A percentile compares a stretch with the other conserved stretches of the same genome.
Conservation (phyloP, 768 basidiomycete species). For the Pulveroboletus sp. region DNA sequence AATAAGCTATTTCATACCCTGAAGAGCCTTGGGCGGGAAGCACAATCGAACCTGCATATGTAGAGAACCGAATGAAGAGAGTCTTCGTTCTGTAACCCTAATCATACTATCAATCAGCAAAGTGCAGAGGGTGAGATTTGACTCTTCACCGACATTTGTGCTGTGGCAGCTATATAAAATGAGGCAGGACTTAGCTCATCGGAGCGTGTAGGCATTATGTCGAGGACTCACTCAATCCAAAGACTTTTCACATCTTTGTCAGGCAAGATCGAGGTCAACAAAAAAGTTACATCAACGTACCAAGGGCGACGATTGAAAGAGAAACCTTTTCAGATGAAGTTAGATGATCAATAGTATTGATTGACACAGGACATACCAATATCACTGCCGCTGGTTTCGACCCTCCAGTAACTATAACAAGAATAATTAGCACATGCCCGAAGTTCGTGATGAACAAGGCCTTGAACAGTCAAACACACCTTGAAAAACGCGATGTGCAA, state of each 20-base stretch:
- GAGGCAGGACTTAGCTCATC: background rate
- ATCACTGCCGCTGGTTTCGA: constrained; percentile 11
- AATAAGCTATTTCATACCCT: background rate
- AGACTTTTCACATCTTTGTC: constrained; percentile 18
- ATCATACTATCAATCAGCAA: constrained; percentile 7
- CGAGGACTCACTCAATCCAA: constrained; percentile 27
- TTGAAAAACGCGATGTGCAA: constrained; percentile 22
- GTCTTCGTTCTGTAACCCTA: constrained; percentile 20
- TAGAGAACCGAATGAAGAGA: constrained; percentile 18
- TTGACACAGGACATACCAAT: constrained; percentile 14
- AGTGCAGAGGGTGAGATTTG: background rate
- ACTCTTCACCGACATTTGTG: constrained; percentile 24
- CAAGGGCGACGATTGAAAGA: constrained; percentile 18
- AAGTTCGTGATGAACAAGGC: background rate
- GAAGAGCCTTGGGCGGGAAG: background rate
- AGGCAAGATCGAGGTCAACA: constrained; percentile 1
- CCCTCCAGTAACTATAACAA: constrained; percentile 17
- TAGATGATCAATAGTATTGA: background rate
- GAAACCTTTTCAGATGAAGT: constrained; percentile 12
- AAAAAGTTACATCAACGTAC: constrained; percentile 12
- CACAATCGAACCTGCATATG: constrained; percentile 19
- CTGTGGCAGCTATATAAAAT: constrained; percentile 14
- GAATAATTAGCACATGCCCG: background rate
- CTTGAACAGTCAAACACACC: constrained; percentile 9
- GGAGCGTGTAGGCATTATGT: background rate